Percentiles rank a stretch among this genome's conserved stretches.
Evolutionary conservation across 176 grass and related monocot genomes (phyloP).

Genomic region (Eragrostis curvula): DNA sequence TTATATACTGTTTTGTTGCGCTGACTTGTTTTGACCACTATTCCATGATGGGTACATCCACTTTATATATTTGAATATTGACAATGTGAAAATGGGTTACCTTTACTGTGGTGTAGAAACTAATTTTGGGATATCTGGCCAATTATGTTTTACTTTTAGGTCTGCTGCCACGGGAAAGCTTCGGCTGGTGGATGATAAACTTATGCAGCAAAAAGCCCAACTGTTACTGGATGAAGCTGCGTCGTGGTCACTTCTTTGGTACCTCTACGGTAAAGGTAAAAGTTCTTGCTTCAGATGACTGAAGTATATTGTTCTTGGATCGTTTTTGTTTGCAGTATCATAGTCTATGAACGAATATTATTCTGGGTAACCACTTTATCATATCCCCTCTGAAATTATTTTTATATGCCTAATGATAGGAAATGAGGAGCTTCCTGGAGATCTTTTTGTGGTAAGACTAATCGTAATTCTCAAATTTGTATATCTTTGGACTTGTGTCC

Average conservation of each 20-base stretch:
- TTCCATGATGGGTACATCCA: background rate
- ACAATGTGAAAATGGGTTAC: constrained; percentile 16
- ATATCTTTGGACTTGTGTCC: background rate
- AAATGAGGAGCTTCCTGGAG: constrained; percentile 81
- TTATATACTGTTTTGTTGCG: background rate
- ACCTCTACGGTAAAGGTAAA: constrained; percentile 94
- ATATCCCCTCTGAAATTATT: constrained; percentile 34
- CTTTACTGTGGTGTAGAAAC: constrained; percentile 25
- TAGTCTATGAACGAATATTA: constrained; percentile 12
- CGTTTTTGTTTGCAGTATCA: constrained; percentile 21
- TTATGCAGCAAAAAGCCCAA: constrained; percentile 91
- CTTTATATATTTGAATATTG: constrained; percentile 18
- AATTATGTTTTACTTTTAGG: constrained; percentile 53
- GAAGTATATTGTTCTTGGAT: constrained; percentile 3
- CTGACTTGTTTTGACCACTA: constrained; percentile 6
- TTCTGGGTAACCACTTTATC: constrained; percentile 31
- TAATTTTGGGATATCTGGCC: background rate
- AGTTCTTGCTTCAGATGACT: background rate
- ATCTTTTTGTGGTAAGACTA: constrained; percentile 68
- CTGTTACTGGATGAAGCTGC: constrained; percentile 91
- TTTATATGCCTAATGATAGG: constrained; percentile 59
- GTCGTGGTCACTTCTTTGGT: constrained; percentile 99
- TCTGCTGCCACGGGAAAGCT: constrained; percentile 69
- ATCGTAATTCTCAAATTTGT: background rate
- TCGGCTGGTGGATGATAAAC: constrained; percentile 72